These are phyloP conservation scores for Citrus hindsii DNA, from an alignment of 345 rosid genomes.

Conservation along the genomic window DNA sequence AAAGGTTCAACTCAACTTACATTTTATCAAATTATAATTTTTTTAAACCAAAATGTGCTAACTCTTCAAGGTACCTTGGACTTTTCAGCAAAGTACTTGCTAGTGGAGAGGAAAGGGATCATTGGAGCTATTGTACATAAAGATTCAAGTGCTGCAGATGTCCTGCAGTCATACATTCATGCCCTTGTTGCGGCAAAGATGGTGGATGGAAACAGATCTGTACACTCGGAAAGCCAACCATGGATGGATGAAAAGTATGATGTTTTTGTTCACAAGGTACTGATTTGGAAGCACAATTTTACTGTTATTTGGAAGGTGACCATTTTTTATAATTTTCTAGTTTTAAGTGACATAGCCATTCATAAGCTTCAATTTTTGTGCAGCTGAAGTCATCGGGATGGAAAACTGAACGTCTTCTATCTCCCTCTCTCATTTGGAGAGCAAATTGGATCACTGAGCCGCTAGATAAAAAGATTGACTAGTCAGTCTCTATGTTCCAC, in stretches of 20 bases:
- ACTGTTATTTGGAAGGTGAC: background rate
- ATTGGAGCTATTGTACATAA: slow-evolving; percentile 56
- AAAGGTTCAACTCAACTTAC: slow-evolving; percentile 35
- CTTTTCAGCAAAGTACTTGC: slow-evolving; percentile 58
- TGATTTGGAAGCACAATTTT: background rate
- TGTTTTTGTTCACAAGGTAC: slow-evolving; percentile 64
- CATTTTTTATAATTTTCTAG: background rate
- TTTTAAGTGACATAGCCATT: background rate
- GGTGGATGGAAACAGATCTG: slow-evolving; percentile 19
- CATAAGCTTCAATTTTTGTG: slow-evolving; percentile 7
- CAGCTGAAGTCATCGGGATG: slow-evolving; percentile 77
- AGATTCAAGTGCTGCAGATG: slow-evolving; percentile 54
- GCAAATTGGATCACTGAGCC: slow-evolving; percentile 60
- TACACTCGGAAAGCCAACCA: slow-evolving; percentile 45
- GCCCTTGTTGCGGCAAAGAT: slow-evolving; percentile 56
- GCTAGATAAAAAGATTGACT: slow-evolving; percentile 50
- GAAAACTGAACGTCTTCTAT: slow-evolving; percentile 79
- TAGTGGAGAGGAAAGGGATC: slow-evolving; percentile 47
- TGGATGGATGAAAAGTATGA: slow-evolving; percentile 80
- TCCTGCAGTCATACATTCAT: slow-evolving; percentile 71
- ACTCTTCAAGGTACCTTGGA: slow-evolving; percentile 11
- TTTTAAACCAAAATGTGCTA: background rate
- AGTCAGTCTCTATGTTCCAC: slow-evolving; percentile 9
- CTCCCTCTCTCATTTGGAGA: slow-evolving; percentile 70
- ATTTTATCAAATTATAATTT: background rate